Evolutionary conservation across 306 rosid species (phyloP).

Genomic region (Mucuna pruriens): DNA sequence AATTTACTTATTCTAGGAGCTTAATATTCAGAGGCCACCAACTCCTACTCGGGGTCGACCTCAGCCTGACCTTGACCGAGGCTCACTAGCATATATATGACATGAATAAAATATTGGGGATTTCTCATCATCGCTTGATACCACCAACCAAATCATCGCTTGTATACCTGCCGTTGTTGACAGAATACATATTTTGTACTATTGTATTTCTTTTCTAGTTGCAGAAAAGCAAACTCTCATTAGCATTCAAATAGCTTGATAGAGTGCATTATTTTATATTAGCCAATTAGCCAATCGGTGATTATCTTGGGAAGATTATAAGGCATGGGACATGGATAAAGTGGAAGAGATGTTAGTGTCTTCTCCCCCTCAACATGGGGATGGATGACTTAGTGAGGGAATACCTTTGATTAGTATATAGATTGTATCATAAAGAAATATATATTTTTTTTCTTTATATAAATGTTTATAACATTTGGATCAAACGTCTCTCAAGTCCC

Average conservation of each 20-base stretch:
- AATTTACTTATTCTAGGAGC: slow-evolving; percentile 62
- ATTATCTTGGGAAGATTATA: slow-evolving; percentile 41
- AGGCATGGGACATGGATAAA: slow-evolving; percentile 38
- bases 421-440: slow-evolving; percentile 47
- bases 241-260: slow-evolving; percentile 46
- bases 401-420: slow-evolving; percentile 48
- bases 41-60: slow-evolving; percentile 99
- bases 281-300: slow-evolving; percentile 36
- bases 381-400: slow-evolving; percentile 46
- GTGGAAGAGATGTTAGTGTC: slow-evolving; percentile 49
- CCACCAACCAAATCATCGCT: slow-evolving; percentile 28
- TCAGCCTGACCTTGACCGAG: slow-evolving; percentile 94
- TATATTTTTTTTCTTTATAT: neutral
- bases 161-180: slow-evolving; percentile 31
- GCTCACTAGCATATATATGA: slow-evolving; percentile 95
- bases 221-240: slow-evolving; percentile 42
- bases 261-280: slow-evolving; percentile 27
- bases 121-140: slow-evolving; percentile 28
- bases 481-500: neutral
- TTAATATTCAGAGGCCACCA: slow-evolving; percentile 97
- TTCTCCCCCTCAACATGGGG: slow-evolving; percentile 44
- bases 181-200: slow-evolving; percentile 27
- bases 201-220: slow-evolving; percentile 25
- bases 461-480: slow-evolving; percentile 36
- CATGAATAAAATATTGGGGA: slow-evolving; percentile 25